These are phyloP conservation scores for Boletus semigastroideus DNA, from an alignment of 1,284 basidiomycete species.

Conservation along the genomic window DNA sequence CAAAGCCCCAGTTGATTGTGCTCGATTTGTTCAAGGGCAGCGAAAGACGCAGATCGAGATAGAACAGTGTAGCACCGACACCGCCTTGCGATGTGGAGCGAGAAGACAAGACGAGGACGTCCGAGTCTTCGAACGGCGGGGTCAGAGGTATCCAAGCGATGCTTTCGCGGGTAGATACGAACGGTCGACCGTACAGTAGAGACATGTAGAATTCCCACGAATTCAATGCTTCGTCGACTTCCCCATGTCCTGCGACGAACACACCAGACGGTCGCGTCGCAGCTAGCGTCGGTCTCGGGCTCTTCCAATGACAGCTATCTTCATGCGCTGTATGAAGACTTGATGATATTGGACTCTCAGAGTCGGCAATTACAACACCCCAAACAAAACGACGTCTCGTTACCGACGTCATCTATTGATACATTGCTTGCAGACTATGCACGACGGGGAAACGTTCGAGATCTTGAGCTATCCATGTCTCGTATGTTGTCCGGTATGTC, in stretches of 20 bases:
- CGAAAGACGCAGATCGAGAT: conserved; percentile 31
- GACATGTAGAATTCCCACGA: not conserved
- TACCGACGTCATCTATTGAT: conserved; percentile 43
- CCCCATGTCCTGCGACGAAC: conserved; percentile 13
- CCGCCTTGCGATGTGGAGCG: conserved; percentile 21
- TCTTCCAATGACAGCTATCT: not conserved
- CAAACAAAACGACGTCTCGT: not conserved
- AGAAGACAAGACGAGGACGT: conserved; percentile 30
- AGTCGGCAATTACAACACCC: not conserved
- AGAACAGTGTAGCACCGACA: conserved; percentile 19
- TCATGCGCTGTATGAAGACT: conserved; percentile 1
- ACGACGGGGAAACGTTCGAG: conserved; percentile 42
- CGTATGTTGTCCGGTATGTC: conserved; percentile 43
- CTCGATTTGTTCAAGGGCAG: conserved; percentile 20
- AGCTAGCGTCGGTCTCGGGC: not conserved
- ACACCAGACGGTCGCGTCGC: conserved; percentile 24
- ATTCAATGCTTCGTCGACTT: conserved; percentile 3
- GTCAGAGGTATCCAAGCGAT: conserved; percentile 23
- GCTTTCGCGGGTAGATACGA: conserved; percentile 23
- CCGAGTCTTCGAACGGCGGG: conserved; percentile 25
- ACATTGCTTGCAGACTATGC: conserved; percentile 52
- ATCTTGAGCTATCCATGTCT: conserved; percentile 47
- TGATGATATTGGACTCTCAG: not conserved
- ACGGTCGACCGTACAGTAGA: conserved; percentile 21
- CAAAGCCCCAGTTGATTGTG: conserved; percentile 25